phyloP scores from a whole-genome alignment of 1,139 yeast genomes.

The Saccharomyces hybrid region DNA sequence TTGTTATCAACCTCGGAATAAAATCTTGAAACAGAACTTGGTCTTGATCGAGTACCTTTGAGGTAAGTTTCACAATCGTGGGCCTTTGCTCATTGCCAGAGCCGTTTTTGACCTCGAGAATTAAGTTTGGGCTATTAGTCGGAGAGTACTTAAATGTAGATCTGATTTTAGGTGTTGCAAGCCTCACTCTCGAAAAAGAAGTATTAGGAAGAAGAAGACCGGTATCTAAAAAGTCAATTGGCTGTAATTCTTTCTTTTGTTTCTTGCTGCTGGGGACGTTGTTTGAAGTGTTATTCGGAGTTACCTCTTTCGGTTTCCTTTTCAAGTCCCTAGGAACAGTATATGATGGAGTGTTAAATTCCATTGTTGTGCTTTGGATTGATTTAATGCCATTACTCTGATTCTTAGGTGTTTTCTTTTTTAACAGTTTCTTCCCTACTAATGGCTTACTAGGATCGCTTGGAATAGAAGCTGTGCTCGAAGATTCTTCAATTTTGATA shows the following conservation, averaged over 20 bases:
- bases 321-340: conserved; percentile 42
- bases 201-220: conserved; percentile 72
- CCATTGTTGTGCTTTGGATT: conserved; percentile 37
- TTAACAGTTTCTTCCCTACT: conserved; percentile 37
- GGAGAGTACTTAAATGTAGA: conserved; percentile 41
- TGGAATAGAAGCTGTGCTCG: neutral
- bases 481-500: conserved; percentile 6
- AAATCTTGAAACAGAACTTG: conserved; percentile 47
- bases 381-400: conserved; percentile 31
- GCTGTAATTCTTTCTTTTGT: conserved; percentile 41
- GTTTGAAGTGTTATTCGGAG: conserved; percentile 12
- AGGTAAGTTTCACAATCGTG: conserved; percentile 39
- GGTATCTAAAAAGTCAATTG: conserved; percentile 71
- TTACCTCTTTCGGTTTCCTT: conserved; percentile 30
- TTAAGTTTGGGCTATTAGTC: conserved; percentile 28
- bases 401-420: conserved; percentile 52
- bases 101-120: conserved; percentile 46
- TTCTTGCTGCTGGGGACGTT: conserved; percentile 16
- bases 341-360: conserved; percentile 59
- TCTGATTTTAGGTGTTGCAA: conserved; percentile 75
- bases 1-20: conserved; percentile 47
- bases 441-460: neutral
- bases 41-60: conserved; percentile 27
- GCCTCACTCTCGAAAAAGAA: conserved; percentile 69
- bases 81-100: conserved; percentile 49